Evolutionary conservation across 2,329 filamentous ascomycete genomes (phyloP), one percentile per base, ranked within the genome.

Genomic region (Juglanconis juglandina): DNA sequence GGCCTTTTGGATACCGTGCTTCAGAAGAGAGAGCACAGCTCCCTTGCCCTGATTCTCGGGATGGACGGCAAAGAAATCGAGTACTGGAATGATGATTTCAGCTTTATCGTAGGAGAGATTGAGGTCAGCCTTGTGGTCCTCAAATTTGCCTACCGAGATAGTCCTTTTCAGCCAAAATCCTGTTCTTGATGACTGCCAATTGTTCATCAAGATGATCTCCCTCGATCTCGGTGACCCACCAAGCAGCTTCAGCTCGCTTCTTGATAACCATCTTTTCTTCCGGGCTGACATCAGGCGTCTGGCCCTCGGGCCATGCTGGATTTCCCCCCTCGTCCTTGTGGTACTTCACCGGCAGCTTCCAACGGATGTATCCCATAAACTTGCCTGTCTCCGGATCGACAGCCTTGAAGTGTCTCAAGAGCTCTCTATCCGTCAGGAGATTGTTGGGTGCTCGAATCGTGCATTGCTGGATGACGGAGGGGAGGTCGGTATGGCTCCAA

Each of bases 1-100:
- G 8, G 68, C 68, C 51, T 67, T 53, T 17, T 63, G 56, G 33
- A 70, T 60, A 0, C 66, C 66, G 11, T 61, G 58, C 4, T 53
- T 47, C 14, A 69, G 64, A 4, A 69, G 56, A n/a, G 57, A 51
- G 0, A 65, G 65, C 3, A 61, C 67, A 35, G 69, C 66, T 3
- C 67, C 67, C 8, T 54, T 65, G 10, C 64, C 53, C 30, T 66
- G 62, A 39, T 66, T 53, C 1, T 63, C 61, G 0, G 67, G 67
- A 44, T 68, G 66, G 9, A 70, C 66, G 1, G 66, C 67, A 9
- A 70, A 65, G 56, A 66, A 70, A 11, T 68, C 67, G 9, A 69
- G 67, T 11, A 60, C 67, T 69, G 42, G n/a, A 53, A 24, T 14
- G 1, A 9, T 35, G 1, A 32, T 4, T 4, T 24, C 24, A 24